Base-by-base conservation (phyloP, 306 rosid species). In the Trifolium fragiferum region DNA sequence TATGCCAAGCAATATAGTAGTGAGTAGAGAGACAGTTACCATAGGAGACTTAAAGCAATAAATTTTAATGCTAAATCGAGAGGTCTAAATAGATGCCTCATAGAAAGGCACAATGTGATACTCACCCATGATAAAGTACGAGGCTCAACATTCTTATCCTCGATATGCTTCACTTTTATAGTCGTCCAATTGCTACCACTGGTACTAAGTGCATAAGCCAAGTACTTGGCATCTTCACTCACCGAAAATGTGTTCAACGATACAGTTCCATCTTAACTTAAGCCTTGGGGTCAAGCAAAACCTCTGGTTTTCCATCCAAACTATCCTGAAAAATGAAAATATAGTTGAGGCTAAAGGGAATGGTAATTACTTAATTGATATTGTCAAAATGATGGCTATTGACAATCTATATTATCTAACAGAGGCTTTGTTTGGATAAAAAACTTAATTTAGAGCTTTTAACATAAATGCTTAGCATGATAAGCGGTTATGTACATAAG, bases 141-240 rank as follows among this genome's bases (percentile, higher is more conserved):
- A 23, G 92, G 85, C 79, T 84, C 87, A 54, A 70, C 85, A 38
- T 61, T 81, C 82, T 83, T 86, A 60, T 90, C 97, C 35, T 85
- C 96, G 30, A 91, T 69, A 13, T 84, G 83, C 88, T 87, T 77
- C 18, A 90, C 90, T 75, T 90, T 91, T 23, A 94, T 87, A 16
- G 89, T 90, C 64, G 84, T 90, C 99, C 99, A 92, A 84, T 92
- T 96, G 8, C 99, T 94, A 64, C 96, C 99, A 35, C 99, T 90
- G 3, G 92, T 62, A 68, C 99, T 94, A 63, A 94, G 89, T 14
- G 85, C 97, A 49, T 92, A 94, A 43, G 93, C 97, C 88, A 94
- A 68, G 80, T 90, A 87, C 59, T 89, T 82, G 13, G 90, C 97
- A 84, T 92, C 95, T 86, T 92, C 79, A 43, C 97, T 94, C 40